phyloP scores from a whole-genome alignment of 257 asterid genomes.

The Nicotiana attenuata region DNA sequence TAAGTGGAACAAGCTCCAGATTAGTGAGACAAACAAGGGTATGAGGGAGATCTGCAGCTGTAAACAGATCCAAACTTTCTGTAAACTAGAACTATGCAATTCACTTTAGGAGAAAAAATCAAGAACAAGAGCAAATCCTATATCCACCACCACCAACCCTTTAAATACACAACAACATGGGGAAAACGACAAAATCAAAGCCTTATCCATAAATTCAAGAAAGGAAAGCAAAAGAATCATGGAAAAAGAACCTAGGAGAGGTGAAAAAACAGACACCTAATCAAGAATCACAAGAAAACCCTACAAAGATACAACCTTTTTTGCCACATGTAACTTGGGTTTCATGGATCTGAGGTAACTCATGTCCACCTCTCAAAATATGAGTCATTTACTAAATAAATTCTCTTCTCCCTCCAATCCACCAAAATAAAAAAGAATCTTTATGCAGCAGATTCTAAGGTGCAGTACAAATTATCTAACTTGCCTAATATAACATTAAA shows the following conservation, averaged over 20 bases:
- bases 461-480: slow-evolving; percentile 20
- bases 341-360: slow-evolving; percentile 75
- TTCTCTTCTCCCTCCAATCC: slow-evolving; percentile 21
- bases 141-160: slow-evolving; percentile 47
- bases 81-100: slow-evolving; percentile 15
- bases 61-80: slow-evolving; percentile 27
- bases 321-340: slow-evolving; percentile 56
- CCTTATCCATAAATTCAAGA: slow-evolving; percentile 43
- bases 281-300: slow-evolving; percentile 66
- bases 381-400: slow-evolving; percentile 8
- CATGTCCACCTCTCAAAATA: slow-evolving; percentile 48
- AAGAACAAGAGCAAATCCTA: slow-evolving; percentile 27
- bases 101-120: slow-evolving; percentile 19
- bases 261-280: slow-evolving; percentile 17
- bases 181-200: slow-evolving; percentile 41
- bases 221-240: slow-evolving; percentile 22
- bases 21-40: slow-evolving; percentile 8
- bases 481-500: not conserved
- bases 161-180: slow-evolving; percentile 30
- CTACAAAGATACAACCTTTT: slow-evolving; percentile 39
- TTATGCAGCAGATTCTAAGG: slow-evolving; percentile 22
- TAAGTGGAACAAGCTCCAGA: slow-evolving; percentile 14
- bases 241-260: slow-evolving; percentile 32
- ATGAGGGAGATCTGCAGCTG: slow-evolving; percentile 26
- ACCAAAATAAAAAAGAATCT: slow-evolving; percentile 35